Evolutionary conservation across 192 early-diverging fungal genomes (phyloP), one percentile per base, ranked within the genome.

Genomic region (Coemansia sp.): DNA sequence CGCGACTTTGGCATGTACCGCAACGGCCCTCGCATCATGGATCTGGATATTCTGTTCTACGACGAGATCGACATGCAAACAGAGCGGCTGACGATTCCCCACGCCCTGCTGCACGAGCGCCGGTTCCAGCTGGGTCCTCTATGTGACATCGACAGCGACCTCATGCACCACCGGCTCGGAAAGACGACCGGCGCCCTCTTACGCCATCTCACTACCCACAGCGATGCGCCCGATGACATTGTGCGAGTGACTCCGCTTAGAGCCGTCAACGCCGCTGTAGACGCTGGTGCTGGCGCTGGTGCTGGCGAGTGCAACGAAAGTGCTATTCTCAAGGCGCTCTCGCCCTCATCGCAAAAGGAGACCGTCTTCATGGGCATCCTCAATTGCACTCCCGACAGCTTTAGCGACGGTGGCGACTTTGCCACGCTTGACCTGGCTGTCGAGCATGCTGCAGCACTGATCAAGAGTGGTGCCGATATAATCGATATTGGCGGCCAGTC

Each of bases 401-500:
- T 99, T 74, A 92, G 90, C 57, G 97, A 99, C 72, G 97, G 96
- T 67, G 96, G 96, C 47, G 71, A 87, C 47, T 89, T 87, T 77
- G 71, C 68, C 43, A 73, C 84, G 6, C 60, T 88, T 5, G 91
- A 92, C 16, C 64, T 70, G 2, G 97, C 96, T 6, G 87, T 88
- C 9, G 70, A 80, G 28, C 85, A 87, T 16, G 94, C 94, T 2
- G 67, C 84, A 35, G 73, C 77, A 32, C 91, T 98, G 87, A 62
- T 90, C 10, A 74, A 78, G 9, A 86, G 87, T 47, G 95, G 96
- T 21, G 94, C 93, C 0, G 91, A 95, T 66, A 92, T 99, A 23
- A 88, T 99, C 42, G 97, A 99, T 78, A 89, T 99, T 73, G 97
- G 97, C 43, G 97, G 97, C 3, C 89, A 91, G 87, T 95, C 95